These are phyloP conservation scores for Lasiodiplodia gonubiensis DNA, from an alignment of 2,329 filamentous ascomycete genomes.

Conservation along the genomic window DNA sequence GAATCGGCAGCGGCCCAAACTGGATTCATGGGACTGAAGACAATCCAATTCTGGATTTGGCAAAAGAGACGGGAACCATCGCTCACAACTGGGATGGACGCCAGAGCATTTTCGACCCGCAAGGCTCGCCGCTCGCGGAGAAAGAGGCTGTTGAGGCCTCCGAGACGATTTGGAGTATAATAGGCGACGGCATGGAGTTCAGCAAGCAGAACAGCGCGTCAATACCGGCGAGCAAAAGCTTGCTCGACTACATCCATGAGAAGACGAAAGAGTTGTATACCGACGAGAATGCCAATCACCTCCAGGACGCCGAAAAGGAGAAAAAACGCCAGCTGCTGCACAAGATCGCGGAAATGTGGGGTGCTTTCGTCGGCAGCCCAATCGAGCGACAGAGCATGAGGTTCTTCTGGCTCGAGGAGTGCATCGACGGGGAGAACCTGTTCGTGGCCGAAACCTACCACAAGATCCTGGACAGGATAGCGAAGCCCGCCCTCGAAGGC, in stretches of 20 bases:
- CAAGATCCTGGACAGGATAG: conserved; percentile 64
- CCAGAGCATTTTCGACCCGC: conserved; percentile 63
- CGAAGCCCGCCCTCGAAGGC: conserved; percentile 61
- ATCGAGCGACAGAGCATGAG: conserved; percentile 71
- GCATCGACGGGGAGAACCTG: conserved; percentile 72
- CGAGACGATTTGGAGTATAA: conserved; percentile 69
- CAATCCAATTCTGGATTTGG: conserved; percentile 73
- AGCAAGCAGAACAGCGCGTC: conserved; percentile 63
- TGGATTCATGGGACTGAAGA: conserved; percentile 78
- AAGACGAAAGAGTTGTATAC: conserved; percentile 53
- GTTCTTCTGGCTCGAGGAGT: conserved; percentile 80
- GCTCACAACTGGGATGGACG: conserved; percentile 60
- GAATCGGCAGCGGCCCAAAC: conserved; percentile 66
- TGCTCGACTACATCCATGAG: conserved; percentile 63
- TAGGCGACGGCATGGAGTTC: conserved; percentile 70
- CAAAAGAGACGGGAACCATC: conserved; percentile 63
- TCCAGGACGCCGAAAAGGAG: conserved; percentile 44
- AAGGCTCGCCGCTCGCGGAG: conserved; percentile 58
- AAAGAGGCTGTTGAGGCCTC: conserved; percentile 48
- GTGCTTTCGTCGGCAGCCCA: conserved; percentile 71
- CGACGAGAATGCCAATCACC: conserved; percentile 30
- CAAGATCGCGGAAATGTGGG: conserved; percentile 69
- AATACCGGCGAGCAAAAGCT: conserved; percentile 59
- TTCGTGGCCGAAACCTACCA: conserved; percentile 67
- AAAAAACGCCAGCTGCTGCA: conserved; percentile 57